phyloP scores from a whole-genome alignment of 306 rosid genomes.

The Chamaecrista fasciculata region DNA sequence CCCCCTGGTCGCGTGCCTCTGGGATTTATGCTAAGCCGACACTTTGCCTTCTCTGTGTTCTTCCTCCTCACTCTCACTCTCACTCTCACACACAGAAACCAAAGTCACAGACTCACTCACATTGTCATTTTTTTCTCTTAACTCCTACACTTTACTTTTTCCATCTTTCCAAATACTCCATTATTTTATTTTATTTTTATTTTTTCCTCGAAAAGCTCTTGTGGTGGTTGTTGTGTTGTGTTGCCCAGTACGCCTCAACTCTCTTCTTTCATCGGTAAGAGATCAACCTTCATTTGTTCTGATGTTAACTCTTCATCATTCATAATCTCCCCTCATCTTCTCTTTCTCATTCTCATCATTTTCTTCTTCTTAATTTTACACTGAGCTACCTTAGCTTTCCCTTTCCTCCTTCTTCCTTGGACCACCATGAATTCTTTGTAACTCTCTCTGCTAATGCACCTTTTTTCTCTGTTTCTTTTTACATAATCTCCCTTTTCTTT shows the following conservation, averaged over 20 bases:
- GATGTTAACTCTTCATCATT: not conserved
- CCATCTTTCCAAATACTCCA: constrained; percentile 38
- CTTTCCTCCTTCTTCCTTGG: not conserved
- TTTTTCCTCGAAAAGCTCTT: constrained; percentile 15
- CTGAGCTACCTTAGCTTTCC: not conserved
- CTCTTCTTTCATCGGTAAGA: constrained; percentile 32
- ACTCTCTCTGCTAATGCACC: not conserved
- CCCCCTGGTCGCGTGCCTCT: not conserved
- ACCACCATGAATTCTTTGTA: no score
- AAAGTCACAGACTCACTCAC: not conserved
- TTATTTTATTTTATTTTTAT: not conserved
- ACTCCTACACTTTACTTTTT: constrained; percentile 17
- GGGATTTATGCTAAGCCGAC: constrained; percentile 13
- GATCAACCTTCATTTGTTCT: not conserved
- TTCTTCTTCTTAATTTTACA: not conserved
- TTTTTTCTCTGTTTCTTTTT: no score
- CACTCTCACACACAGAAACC: not conserved
- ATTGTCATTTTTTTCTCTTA: not conserved
- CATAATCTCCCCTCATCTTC: not conserved
- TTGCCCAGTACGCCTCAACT: not conserved
- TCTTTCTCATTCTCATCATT: not conserved
- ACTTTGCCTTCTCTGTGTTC: constrained; percentile 5
- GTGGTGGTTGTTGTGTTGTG: not conserved
- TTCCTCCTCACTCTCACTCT: constrained; percentile 24
- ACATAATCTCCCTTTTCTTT: not conserved